Evolutionary conservation across 345 rosid genomes (phyloP).

Genomic region (Melaleuca quinquenervia): DNA sequence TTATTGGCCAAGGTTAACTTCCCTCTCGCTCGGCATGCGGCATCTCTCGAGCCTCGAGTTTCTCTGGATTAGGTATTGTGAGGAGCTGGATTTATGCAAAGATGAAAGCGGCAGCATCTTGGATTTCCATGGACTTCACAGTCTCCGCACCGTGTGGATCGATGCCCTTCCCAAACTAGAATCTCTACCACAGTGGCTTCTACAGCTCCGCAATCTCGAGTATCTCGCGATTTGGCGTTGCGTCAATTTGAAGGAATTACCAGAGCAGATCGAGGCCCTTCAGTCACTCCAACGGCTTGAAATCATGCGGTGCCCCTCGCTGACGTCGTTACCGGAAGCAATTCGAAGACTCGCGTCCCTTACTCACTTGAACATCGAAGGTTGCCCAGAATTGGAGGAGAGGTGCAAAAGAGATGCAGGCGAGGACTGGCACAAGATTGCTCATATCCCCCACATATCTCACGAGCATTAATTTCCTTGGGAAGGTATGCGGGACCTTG

Average conservation of each 20-base stretch:
- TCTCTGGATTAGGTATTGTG: neutral
- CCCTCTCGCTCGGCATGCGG: neutral
- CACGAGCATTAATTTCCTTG: no score
- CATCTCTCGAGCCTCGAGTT: neutral
- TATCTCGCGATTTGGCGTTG: accelerated
- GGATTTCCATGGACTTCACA: neutral
- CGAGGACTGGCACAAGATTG: neutral
- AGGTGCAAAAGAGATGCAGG: neutral
- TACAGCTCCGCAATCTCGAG: neutral
- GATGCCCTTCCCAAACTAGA: neutral
- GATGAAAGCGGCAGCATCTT: neutral
- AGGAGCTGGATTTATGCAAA: neutral
- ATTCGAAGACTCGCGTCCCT: neutral
- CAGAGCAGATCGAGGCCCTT: no score
- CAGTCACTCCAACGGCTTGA: no score
- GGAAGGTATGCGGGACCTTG: neutral
- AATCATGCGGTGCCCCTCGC: no score
- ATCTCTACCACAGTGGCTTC: neutral
- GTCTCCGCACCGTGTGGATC: no score
- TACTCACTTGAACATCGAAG: accelerated
- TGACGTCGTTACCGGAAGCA: neutral
- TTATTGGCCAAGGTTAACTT: neutral
- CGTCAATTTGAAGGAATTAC: no score
- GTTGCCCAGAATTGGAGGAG: neutral
- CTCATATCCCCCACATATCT: neutral